phyloP scores from a whole-genome alignment of 1,139 yeast genomes.

The Yamadazyma trypodendri region DNA sequence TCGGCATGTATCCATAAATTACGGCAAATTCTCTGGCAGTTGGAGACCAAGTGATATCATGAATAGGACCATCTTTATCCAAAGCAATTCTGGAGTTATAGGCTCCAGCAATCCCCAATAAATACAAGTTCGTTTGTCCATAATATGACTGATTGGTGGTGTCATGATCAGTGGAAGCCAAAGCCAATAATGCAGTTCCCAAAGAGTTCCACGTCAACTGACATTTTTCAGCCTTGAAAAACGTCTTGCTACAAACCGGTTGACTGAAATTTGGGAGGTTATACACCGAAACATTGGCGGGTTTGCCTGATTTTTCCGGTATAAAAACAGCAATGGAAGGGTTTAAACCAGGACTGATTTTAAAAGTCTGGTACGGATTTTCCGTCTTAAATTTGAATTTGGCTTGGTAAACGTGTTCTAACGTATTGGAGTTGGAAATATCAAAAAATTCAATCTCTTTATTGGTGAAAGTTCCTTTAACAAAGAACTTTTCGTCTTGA shows the following conservation, averaged over 20 bases:
- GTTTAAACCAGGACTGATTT: conserved; percentile 82
- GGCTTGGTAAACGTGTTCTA: conserved; percentile 43
- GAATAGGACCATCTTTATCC: conserved; percentile 93
- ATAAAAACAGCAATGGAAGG: conserved; percentile 91
- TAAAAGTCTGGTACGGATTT: conserved; percentile 52
- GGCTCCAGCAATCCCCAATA: conserved; percentile 89
- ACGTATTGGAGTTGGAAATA: conserved; percentile 41
- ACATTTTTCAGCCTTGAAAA: conserved; percentile 95
- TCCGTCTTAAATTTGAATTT: conserved; percentile 62
- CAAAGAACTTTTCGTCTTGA: conserved; percentile 69
- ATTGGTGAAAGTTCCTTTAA: conserved; percentile 53
- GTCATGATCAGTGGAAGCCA: conserved; percentile 96
- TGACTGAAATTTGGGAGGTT: conserved; percentile 71
- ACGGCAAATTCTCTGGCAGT: conserved; percentile 96
- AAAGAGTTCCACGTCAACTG: conserved; percentile 89
- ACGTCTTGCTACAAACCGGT: conserved; percentile 82
- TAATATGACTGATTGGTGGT: conserved; percentile 91
- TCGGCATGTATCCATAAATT: conserved; percentile 96
- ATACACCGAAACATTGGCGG: conserved; percentile 85
- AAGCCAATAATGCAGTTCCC: conserved; percentile 91
- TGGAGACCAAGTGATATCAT: conserved; percentile 97
- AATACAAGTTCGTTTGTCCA: conserved; percentile 91
- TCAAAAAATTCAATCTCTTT: conserved; percentile 76
- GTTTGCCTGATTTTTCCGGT: conserved; percentile 82
- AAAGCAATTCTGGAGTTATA: conserved; percentile 87